phyloP scores from a whole-genome alignment of 768 basidiomycete species.

The Naganishia onofrii region DNA sequence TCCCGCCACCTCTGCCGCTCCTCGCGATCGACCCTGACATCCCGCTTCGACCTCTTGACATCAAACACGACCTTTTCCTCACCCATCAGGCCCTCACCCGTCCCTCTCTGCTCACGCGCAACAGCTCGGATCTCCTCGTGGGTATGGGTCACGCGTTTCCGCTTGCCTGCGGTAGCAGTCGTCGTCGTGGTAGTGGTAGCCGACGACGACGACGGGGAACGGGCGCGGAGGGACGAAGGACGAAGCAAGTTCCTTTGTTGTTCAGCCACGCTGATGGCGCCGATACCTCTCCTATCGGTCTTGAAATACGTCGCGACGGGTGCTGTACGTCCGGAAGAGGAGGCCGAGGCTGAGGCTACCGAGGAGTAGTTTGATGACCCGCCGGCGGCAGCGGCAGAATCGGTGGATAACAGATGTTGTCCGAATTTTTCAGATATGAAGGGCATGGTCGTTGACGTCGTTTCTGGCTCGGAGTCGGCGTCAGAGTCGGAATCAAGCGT shows the following conservation, averaged over 20 bases:
- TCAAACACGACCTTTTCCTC: constrained; percentile 17
- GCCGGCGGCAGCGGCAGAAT: too few relatives aligned
- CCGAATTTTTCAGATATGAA: neutral
- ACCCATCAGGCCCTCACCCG: constrained; percentile 19
- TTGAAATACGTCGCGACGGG: constrained; percentile 31
- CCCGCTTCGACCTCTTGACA: constrained; percentile 15
- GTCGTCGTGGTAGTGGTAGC: too few relatives aligned
- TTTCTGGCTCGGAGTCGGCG: constrained; percentile 18
- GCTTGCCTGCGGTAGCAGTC: neutral
- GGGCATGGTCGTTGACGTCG: neutral
- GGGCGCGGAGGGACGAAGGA: neutral
- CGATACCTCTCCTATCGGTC: constrained; percentile 28
- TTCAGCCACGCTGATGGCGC: constrained; percentile 3
- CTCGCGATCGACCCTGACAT: constrained; percentile 27
- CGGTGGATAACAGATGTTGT: neutral
- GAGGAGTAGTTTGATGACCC: too few relatives aligned
- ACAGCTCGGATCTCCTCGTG: constrained; percentile 21
- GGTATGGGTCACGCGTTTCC: constrained; percentile 32
- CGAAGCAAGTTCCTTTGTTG: neutral
- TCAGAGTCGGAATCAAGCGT: constrained; percentile 23
- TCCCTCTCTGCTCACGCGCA: neutral
- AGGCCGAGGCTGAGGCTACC: too few relatives aligned
- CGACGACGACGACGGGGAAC: neutral
- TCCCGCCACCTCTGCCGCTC: constrained; percentile 28
- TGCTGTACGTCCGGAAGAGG: constrained; percentile 28